Evolutionary conservation across 805 yeast genomes (phyloP), one percentile per base, ranked within the genome.

Genomic region (Cyberlindnera lachancei): DNA sequence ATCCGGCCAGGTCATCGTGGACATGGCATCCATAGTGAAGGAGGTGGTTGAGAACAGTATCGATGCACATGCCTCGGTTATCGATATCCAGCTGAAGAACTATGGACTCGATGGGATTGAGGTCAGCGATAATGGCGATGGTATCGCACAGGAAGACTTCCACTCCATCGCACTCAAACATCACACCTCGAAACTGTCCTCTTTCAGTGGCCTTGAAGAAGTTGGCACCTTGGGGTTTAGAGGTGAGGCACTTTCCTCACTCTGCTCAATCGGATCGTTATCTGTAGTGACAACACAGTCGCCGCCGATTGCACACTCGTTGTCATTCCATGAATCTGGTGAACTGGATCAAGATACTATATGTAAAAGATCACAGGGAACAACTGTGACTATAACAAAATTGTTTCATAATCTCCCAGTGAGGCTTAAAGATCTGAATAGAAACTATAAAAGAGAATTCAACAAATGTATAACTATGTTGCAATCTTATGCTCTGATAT

Each of bases 1-100:
- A 0, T 85, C 96, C 0, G 96, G 96, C 0, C 98, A 92, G 54
- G 97, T 92, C 11, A 82, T 92, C 10, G 71, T 78, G 5, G 95
- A 84, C 45, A 57, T 92, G 26, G 64, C 73, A 0, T 75, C 90
- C 0, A 81, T 84, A 0, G 76, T 81, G 19, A 90, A 90, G 51
- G 98, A 90, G 53, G 59, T 88, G 2, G 66, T 92, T 3, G 98
- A 90, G 48, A 90, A 90, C 52, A 63, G 92, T 19, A 59, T 90
- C 6, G 98, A 92, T 58, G 92, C 96, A 0, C 55, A 66, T 15
- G 70, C 92, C 8, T 64, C 71, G 0, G 72, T 70, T 32, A 64
- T 92, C 19, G 94, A 85, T 30, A 60, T 90, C 12, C 60, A 61
- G 2, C 74, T 90, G 46, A 65, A 64, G 45, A 75, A 85, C 42